Evolutionary conservation across 805 yeast species (phyloP), one percentile per base, ranked within the genome.

Genomic region (Wickerhamomyces queroliae): DNA sequence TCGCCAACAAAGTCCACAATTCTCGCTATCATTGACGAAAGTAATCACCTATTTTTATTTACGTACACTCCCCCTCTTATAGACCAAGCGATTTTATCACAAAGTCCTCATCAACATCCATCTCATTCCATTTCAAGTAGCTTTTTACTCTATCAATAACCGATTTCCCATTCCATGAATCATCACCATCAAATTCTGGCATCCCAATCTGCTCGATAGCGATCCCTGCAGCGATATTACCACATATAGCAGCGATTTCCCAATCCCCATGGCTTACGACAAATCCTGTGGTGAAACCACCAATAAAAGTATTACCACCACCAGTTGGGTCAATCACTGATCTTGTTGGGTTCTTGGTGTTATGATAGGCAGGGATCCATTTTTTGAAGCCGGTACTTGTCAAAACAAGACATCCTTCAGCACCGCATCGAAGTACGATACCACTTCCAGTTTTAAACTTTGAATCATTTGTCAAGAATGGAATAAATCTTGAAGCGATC

Each of bases 241-340:
- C 97, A 53, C 76, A 76, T 0, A 81, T 62, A 6, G 80, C 77
- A 0, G 82, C 84, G 9, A 71, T 59, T 1, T 59, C 53, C 68
- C 80, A 67, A 57, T 75, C 65, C 27, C 67, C 60, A 23, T 61
- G 30, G 46, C 76, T 61, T 37, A 79, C 55, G 1, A 73, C 63
- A 46, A 72, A 76, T 0, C 80, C 93, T 2, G 81, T 63, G 9
- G 81, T 74, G 40, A 88, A 74, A 0, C 85, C 95, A 1, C 96
- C 97, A 37, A 87, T 75, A 55, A 83, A 89, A 0, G 95, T 72
- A 54, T 90, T 95, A 0, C 98, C 98, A 15, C 95, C 96, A 0
- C 98, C 98, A 0, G 97, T 90, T 3, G 96, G 95, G 58, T 90
- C 98, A 2, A 84, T 66, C 0, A 89, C 89, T 35, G 59, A 57